Conservation (phyloP, 352 stramenopile genomes). For the Globisporangium okanoganense region DNA sequence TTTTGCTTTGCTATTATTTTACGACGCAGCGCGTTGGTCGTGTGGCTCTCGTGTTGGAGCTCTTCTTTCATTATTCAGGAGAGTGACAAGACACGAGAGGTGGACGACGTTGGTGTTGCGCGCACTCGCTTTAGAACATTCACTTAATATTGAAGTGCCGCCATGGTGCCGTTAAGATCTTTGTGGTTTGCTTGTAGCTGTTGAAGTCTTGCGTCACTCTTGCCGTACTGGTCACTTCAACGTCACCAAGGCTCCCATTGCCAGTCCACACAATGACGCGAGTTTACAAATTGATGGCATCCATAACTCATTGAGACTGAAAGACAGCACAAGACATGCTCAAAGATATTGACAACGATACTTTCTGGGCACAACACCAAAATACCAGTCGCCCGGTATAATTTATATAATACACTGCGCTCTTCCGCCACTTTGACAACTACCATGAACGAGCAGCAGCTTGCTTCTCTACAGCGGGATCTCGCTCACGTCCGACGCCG, state of each 20-base stretch:
- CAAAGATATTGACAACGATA: not conserved
- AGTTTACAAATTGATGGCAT: not conserved
- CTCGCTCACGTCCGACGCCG: slow-evolving; percentile 11
- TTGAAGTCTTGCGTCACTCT: not conserved
- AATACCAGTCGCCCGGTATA: not conserved
- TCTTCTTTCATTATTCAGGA: not conserved
- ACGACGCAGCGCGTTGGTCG: not conserved
- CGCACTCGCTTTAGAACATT: not conserved
- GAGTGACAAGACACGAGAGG: not conserved
- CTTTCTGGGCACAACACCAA: not conserved
- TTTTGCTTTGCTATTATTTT: slow-evolving; percentile 1
- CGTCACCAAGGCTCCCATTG: too few species aligned
- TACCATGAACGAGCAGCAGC: not conserved
- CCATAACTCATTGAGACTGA: not conserved
- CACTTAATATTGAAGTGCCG: not conserved
- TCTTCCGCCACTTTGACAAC: not conserved
- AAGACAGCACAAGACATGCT: not conserved
- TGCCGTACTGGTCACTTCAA: not conserved
- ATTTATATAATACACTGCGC: slow-evolving; percentile 1
- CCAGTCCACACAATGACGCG: too few species aligned
- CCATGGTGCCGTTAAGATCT: not conserved
- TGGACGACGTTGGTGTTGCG: not conserved
- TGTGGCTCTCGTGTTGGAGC: not conserved
- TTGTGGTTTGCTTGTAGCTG: not conserved
- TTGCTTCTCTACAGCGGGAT: slow-evolving; percentile 6